A percentile compares a stretch with the other conserved stretches of the same genome.
Evolutionary conservation across 2,329 filamentous ascomycete species (phyloP).

Genomic region (Gremmenia infestans): DNA sequence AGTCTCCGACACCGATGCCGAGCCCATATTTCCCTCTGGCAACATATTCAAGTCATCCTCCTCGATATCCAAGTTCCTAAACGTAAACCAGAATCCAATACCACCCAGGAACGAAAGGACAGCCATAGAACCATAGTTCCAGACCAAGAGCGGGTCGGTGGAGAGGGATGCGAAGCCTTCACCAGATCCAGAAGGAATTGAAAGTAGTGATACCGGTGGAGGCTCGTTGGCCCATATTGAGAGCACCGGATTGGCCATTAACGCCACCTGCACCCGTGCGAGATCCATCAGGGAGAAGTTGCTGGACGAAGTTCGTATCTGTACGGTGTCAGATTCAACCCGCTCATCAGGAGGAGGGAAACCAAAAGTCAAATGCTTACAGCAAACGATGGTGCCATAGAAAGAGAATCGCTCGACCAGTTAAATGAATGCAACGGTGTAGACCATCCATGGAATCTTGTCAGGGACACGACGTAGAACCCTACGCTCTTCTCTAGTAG

Average conservation of each 20-base stretch:
- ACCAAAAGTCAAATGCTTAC: slow-evolving; percentile 36
- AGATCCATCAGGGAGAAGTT: slow-evolving; percentile 2
- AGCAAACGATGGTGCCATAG: slow-evolving; percentile 59
- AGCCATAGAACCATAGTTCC: slow-evolving; percentile 65
- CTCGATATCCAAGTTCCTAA: slow-evolving; percentile 57
- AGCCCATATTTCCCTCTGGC: slow-evolving; percentile 16
- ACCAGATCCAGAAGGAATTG: slow-evolving; percentile 50
- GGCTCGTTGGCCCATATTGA: slow-evolving; percentile 44
- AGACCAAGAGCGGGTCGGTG: slow-evolving; percentile 60
- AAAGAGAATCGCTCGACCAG: slow-evolving; percentile 59
- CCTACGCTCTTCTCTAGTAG: slow-evolving; percentile 24
- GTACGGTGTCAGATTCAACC: not conserved
- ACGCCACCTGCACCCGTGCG: not conserved
- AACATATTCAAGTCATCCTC: slow-evolving; percentile 68
- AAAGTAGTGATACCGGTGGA: slow-evolving; percentile 45
- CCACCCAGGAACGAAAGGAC: slow-evolving; percentile 59
- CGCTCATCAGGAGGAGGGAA: not conserved
- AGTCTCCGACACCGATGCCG: no score
- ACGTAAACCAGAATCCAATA: slow-evolving; percentile 62
- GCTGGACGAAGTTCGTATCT: slow-evolving; percentile 6
- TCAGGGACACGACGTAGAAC: slow-evolving; percentile 24
- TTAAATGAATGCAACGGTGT: slow-evolving; percentile 57
- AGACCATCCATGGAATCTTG: slow-evolving; percentile 25
- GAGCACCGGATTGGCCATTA: slow-evolving; percentile 33
- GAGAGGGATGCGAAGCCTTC: slow-evolving; percentile 61